phyloP scores from a whole-genome alignment of 768 basidiomycete genomes.

The Daedaleopsis nitida region DNA sequence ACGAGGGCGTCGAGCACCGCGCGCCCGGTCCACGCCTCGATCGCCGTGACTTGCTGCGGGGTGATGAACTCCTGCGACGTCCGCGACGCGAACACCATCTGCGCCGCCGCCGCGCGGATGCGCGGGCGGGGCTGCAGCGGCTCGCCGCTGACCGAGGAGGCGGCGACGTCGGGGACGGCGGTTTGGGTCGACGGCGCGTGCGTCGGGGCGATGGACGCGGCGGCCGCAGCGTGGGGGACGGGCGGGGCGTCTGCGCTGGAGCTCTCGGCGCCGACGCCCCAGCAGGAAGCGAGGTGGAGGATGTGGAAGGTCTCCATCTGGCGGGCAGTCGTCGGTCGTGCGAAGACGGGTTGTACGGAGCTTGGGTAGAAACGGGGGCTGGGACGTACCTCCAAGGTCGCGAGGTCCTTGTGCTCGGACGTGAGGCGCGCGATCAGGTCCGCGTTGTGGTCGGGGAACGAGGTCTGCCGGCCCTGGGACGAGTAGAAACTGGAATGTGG shows the following conservation, averaged over 20 bases:
- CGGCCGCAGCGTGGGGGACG: slow-evolving; percentile 46
- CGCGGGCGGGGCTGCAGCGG: slow-evolving; percentile 26
- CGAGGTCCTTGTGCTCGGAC: slow-evolving; percentile 50
- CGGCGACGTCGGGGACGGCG: slow-evolving; percentile 16
- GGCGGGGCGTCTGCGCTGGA: slow-evolving; percentile 37
- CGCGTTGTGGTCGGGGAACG: slow-evolving; percentile 75
- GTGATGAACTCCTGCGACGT: slow-evolving; percentile 74
- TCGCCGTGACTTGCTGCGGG: slow-evolving; percentile 57
- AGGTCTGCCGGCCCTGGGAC: slow-evolving; percentile 81
- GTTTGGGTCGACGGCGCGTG: slow-evolving; percentile 23
- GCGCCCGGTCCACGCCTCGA: slow-evolving; percentile 65
- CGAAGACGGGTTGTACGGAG: not conserved
- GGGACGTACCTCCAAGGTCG: slow-evolving; percentile 65
- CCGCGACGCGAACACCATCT: slow-evolving; percentile 83
- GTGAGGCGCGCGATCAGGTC: slow-evolving; percentile 60
- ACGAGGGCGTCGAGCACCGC: slow-evolving; percentile 61
- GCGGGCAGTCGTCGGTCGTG: not conserved
- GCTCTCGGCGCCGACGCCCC: slow-evolving; percentile 43
- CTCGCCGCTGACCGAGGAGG: slow-evolving; percentile 12
- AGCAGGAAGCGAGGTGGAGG: slow-evolving; percentile 75
- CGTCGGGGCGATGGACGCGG: slow-evolving; percentile 37
- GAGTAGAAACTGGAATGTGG: slow-evolving; percentile 68
- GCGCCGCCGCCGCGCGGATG: slow-evolving; percentile 77
- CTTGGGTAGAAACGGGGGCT: not conserved
- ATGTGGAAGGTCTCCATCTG: slow-evolving; percentile 90